Evolutionary conservation across 306 rosid genomes (phyloP).

Genomic region (Leucaena leucocephala): DNA sequence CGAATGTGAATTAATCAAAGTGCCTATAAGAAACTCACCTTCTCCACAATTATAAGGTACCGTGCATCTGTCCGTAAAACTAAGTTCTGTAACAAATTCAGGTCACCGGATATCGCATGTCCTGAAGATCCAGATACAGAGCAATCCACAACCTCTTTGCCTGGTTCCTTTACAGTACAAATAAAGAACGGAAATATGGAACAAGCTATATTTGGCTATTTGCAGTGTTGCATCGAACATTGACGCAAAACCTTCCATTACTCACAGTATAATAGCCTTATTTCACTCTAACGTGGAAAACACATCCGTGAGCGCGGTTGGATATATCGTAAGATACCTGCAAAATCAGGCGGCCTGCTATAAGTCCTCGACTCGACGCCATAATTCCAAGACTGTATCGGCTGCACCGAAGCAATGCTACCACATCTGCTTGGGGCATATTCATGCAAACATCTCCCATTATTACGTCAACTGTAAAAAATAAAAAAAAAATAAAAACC

Average conservation of each 20-base stretch:
- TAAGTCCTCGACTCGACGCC: conserved; percentile 91
- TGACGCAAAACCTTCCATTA: conserved; percentile 8
- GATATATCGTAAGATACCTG: conserved; percentile 46
- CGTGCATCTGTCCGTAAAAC: conserved; percentile 73
- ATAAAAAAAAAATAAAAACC: neutral
- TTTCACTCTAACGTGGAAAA: neutral
- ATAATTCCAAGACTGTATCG: conserved; percentile 91
- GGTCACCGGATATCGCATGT: conserved; percentile 73
- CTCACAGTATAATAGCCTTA: neutral
- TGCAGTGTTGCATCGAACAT: conserved; percentile 24
- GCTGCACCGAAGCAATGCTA: conserved; percentile 88
- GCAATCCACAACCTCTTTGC: conserved; percentile 74
- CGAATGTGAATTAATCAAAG: conserved; percentile 28
- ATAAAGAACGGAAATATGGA: conserved; percentile 4
- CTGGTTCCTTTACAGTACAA: conserved; percentile 65
- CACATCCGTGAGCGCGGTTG: conserved; percentile 11
- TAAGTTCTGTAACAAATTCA: conserved; percentile 59
- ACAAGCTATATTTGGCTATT: conserved; percentile 1
- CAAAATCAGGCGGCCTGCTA: conserved; percentile 76
- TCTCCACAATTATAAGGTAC: conserved; percentile 80
- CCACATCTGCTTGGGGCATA: conserved; percentile 59
- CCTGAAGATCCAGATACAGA: conserved; percentile 81
- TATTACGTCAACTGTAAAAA: neutral
- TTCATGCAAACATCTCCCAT: neutral
- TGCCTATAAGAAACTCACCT: conserved; percentile 52